Conservation (phyloP, 176 grass and related monocot genomes). For the Dactylis glomerata region DNA sequence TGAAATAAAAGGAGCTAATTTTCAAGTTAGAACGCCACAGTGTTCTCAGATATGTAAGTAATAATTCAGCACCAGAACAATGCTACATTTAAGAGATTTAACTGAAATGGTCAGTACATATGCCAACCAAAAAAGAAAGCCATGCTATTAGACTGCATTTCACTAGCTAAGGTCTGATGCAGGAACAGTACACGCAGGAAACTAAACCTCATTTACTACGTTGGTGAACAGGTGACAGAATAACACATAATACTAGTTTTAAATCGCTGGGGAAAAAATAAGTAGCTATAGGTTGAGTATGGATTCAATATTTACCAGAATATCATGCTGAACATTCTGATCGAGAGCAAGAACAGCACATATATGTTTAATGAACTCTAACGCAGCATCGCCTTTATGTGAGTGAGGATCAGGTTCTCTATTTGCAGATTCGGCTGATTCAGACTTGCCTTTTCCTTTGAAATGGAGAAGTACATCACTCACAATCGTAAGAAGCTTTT, state of each 20-base stretch:
- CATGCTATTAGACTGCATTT: slow-evolving; percentile 15
- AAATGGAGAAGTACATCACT: slow-evolving; percentile 72
- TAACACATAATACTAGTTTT: slow-evolving; percentile 11
- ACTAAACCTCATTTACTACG: slow-evolving; percentile 6
- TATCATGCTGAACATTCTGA: slow-evolving; percentile 90
- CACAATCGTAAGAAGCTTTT: slow-evolving; percentile 88
- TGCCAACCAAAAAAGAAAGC: background rate
- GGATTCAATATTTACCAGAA: slow-evolving; percentile 64
- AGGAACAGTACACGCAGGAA: slow-evolving; percentile 8
- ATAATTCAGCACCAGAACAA: slow-evolving; percentile 3
- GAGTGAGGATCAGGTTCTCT: slow-evolving; percentile 33
- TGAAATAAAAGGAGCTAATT: background rate
- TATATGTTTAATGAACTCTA: slow-evolving; percentile 97
- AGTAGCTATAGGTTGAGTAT: slow-evolving; percentile 11
- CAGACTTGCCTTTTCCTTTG: slow-evolving; percentile 64
- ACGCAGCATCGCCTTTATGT: slow-evolving; percentile 75
- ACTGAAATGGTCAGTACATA: background rate
- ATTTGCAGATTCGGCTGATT: slow-evolving; percentile 38
- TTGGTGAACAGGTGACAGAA: slow-evolving; percentile 1
- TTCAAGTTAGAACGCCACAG: background rate
- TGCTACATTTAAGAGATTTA: background rate
- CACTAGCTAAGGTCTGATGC: slow-evolving; percentile 3
- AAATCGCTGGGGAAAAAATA: slow-evolving; percentile 9
- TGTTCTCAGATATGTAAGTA: background rate
- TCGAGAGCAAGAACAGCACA: slow-evolving; percentile 92